These are phyloP conservation scores for Deakozyma indianensis DNA, from an alignment of 805 yeast species.

Conservation along the genomic window DNA sequence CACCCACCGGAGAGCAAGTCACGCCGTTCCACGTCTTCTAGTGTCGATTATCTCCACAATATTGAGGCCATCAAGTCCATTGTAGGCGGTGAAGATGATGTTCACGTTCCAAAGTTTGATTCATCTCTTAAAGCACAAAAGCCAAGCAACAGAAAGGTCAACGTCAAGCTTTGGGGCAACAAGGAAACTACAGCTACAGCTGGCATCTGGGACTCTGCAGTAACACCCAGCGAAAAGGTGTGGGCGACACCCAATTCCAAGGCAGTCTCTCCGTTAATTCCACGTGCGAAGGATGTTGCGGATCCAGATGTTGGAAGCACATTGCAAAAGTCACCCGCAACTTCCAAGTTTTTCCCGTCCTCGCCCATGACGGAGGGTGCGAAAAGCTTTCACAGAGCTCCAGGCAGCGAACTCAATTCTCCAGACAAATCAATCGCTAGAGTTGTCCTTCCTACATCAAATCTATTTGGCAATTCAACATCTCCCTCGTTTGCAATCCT, in stretches of 20 bases:
- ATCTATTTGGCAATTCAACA: not conserved
- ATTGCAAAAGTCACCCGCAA: not conserved
- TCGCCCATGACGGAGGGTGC: not conserved
- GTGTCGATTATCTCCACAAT: not conserved
- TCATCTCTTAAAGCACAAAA: not conserved
- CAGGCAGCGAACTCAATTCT: not conserved
- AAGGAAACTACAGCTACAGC: not conserved
- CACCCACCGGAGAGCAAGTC: not conserved
- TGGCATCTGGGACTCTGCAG: not conserved
- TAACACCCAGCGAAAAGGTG: not conserved
- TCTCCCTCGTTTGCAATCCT: not conserved
- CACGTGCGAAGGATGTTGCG: not conserved
- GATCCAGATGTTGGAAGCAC: not conserved
- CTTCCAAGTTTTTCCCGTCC: not conserved
- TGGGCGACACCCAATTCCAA: not conserved
- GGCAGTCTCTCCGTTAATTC: not conserved
- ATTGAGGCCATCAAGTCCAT: not conserved
- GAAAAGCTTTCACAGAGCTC: not conserved
- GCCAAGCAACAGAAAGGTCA: not conserved
- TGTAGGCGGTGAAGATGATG: not conserved
- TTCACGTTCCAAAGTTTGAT: not conserved
- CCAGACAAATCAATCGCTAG: not conserved
- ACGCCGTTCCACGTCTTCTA: not conserved
- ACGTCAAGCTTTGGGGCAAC: slow-evolving; percentile 1
- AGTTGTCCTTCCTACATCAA: not conserved